phyloP scores from a whole-genome alignment of 129 eudicot genomes.

The Flaveria ramosissima region DNA sequence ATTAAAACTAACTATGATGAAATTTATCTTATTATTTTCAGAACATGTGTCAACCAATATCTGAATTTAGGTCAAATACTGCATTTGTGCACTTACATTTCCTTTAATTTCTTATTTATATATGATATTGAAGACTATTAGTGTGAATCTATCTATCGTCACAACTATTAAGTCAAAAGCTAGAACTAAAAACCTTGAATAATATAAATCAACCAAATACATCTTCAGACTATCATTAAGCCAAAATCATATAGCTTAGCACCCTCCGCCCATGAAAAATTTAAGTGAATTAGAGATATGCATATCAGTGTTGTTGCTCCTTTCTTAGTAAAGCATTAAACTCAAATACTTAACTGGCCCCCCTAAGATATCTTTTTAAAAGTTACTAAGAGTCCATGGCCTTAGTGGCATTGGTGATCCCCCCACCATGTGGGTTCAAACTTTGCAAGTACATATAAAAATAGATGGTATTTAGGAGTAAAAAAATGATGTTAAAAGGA shows the following conservation, averaged over 20 bases:
- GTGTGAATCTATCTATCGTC: background rate
- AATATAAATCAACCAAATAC: background rate
- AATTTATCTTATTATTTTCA: background rate
- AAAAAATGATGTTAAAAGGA: background rate
- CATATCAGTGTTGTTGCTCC: background rate
- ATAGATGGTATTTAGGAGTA: too few relatives aligned
- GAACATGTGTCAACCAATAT: background rate
- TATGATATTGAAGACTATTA: background rate
- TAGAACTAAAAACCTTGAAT: background rate
- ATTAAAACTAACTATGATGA: background rate
- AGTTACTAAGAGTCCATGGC: background rate
- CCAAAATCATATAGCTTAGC: background rate
- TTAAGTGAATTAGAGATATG: background rate
- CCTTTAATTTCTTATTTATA: background rate
- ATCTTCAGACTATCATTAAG: background rate
- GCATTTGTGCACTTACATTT: background rate
- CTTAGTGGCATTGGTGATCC: too few relatives aligned
- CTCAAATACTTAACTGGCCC: background rate
- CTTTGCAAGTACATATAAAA: too few relatives aligned
- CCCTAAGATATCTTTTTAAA: background rate
- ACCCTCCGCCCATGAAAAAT: conserved; percentile 17
- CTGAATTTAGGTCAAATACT: background rate
- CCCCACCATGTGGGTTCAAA: too few relatives aligned
- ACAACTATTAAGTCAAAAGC: background rate
- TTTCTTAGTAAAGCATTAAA: background rate